Evolutionary conservation across 2,329 filamentous ascomycete genomes (phyloP).

Genomic region (Claviceps sp.): DNA sequence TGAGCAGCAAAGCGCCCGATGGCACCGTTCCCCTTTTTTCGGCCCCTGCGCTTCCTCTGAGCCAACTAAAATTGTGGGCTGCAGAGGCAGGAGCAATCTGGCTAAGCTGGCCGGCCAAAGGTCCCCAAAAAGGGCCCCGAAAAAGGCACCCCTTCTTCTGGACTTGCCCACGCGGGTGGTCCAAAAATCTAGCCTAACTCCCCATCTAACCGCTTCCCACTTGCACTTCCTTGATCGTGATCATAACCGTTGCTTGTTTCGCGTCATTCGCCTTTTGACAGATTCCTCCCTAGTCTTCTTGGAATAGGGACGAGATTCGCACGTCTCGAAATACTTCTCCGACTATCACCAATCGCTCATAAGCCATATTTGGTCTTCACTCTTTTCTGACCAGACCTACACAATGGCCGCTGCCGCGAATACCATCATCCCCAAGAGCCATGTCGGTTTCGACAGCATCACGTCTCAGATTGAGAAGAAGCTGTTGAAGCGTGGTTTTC

Average conservation of each 20-base stretch:
- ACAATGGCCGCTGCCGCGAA: slow-evolving; percentile 52
- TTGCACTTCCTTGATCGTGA: slow-evolving; percentile 3
- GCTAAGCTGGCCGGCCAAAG: slow-evolving; percentile 10
- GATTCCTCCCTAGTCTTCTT: slow-evolving; percentile 19
- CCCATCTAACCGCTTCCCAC: slow-evolving; percentile 1
- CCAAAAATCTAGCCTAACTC: slow-evolving; percentile 4
- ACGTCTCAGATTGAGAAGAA: slow-evolving; percentile 99
- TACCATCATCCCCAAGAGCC: slow-evolving; percentile 80
- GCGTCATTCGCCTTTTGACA: slow-evolving; percentile 12
- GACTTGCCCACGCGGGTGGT: slow-evolving; percentile 2
- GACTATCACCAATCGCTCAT: slow-evolving; percentile 7
- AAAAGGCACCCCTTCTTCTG: slow-evolving; percentile 24
- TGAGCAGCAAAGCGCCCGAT: slow-evolving; percentile 10
- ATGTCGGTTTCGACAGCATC: slow-evolving; percentile 99
- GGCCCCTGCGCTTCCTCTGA: slow-evolving; percentile 23
- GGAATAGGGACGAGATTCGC: slow-evolving; percentile 15
- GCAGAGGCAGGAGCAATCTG: slow-evolving; percentile 19
- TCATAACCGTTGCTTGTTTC: slow-evolving; percentile 6
- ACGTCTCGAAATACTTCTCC: slow-evolving; percentile 14
- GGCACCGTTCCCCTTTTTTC: slow-evolving; percentile 30
- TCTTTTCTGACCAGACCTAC: slow-evolving; percentile 29
- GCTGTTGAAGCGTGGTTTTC: slow-evolving; percentile 97
- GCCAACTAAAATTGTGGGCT: slow-evolving; percentile 36
- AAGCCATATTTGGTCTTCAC: not conserved
- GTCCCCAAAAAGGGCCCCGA: slow-evolving; percentile 10